Conservation (phyloP, 2,329 filamentous ascomycete species). For the Diplodia mutila region DNA sequence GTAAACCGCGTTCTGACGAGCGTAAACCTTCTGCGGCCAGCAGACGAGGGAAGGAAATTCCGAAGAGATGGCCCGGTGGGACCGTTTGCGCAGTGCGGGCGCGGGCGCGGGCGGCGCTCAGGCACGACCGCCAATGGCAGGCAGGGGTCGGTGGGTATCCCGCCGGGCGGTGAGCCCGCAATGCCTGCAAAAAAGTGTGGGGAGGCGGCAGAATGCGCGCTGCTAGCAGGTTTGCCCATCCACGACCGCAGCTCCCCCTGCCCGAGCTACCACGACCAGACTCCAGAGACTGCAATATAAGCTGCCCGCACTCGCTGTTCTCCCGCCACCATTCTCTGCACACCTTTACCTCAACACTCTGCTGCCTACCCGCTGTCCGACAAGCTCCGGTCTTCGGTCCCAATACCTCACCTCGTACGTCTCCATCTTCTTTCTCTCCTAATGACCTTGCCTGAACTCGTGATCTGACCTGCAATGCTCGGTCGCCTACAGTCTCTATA, state of each 20-base stretch:
- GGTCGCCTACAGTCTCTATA: background rate
- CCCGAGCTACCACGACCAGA: background rate
- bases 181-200: conserved; percentile 18
- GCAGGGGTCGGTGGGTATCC: background rate
- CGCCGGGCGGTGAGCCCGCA: conserved; percentile 8
- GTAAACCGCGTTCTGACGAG: background rate
- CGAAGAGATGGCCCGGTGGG: background rate
- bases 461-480: background rate
- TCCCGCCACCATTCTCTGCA: background rate
- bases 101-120: background rate
- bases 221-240: conserved; percentile 9
- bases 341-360: background rate
- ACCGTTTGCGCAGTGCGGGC: background rate
- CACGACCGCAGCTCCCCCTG: background rate
- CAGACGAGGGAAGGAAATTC: conserved; percentile 12
- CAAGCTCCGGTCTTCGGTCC: background rate
- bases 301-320: background rate
- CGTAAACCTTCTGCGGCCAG: background rate
- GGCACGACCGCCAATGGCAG: background rate
- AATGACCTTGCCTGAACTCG: background rate
- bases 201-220: conserved; percentile 10
- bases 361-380: background rate
- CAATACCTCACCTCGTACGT: background rate
- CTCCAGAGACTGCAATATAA: conserved; percentile 1
- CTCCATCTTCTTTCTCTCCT: background rate